A percentile compares a stretch with the other conserved stretches of the same genome.
Conservation (phyloP, 2,329 filamentous ascomycete genomes). For the Paracoccidioides lutzii region DNA sequence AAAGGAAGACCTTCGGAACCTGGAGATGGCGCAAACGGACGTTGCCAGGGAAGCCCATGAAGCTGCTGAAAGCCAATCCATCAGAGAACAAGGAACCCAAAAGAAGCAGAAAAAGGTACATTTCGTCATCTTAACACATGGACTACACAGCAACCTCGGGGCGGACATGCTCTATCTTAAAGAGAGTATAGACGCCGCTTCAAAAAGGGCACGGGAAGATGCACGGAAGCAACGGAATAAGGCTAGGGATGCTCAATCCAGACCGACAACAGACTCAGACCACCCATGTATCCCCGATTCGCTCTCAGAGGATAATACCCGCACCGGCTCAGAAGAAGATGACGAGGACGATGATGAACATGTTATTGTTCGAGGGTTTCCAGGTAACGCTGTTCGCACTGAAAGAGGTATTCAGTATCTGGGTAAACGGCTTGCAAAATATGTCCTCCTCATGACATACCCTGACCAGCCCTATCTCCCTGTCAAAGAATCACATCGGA, state of each 20-base stretch:
- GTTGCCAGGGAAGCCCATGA: slow-evolving; percentile 14
- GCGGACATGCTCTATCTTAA: slow-evolving; percentile 96
- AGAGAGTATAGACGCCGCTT: slow-evolving; percentile 83
- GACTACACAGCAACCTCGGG: slow-evolving; percentile 86
- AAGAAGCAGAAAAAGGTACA: slow-evolving; percentile 68
- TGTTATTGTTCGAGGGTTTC: slow-evolving; percentile 78
- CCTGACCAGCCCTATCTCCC: slow-evolving; percentile 85
- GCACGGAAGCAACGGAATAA: slow-evolving; percentile 44
- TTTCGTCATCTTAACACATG: slow-evolving; percentile 84
- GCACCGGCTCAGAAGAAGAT: slow-evolving; percentile 9
- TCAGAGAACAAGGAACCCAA: slow-evolving; percentile 18
- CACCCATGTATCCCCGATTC: neutral
- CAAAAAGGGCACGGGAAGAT: slow-evolving; percentile 58
- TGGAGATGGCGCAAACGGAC: slow-evolving; percentile 15
- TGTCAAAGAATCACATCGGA: slow-evolving; percentile 41
- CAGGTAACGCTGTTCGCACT: slow-evolving; percentile 78
- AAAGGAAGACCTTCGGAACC: slow-evolving; percentile 28
- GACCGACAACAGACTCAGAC: neutral
- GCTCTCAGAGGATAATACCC: slow-evolving; percentile 6
- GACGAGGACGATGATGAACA: slow-evolving; percentile 42
- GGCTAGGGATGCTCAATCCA: slow-evolving; percentile 18
- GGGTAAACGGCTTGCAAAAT: slow-evolving; percentile 85
- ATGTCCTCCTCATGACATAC: slow-evolving; percentile 78
- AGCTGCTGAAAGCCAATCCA: slow-evolving; percentile 6
- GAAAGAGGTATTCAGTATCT: slow-evolving; percentile 95